Percentiles rank a stretch among this genome's conserved stretches.
These are phyloP conservation scores for Fusarium sambucinum DNA, from an alignment of 2,329 filamentous ascomycete species.

Conservation along the genomic window DNA sequence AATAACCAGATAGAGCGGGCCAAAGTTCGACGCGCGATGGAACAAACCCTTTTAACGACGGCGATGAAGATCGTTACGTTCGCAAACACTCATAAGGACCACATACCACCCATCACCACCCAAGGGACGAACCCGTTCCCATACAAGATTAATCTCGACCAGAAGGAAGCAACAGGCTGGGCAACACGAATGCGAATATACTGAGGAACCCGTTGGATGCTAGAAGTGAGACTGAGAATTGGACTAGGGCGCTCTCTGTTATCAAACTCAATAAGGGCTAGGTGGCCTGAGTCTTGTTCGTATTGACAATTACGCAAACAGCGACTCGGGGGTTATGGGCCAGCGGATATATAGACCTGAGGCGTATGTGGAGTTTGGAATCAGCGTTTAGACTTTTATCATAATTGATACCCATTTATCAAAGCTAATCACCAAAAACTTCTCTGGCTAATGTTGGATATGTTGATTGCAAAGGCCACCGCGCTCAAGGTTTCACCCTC, in stretches of 20 bases:
- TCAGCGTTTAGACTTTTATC: conserved; percentile 15
- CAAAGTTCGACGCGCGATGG: conserved; percentile 91
- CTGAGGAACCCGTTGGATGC: conserved; percentile 48
- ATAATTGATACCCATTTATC: conserved; percentile 45
- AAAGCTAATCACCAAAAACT: conserved; percentile 1
- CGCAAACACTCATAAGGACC: conserved; percentile 90
- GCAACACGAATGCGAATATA: conserved; percentile 83
- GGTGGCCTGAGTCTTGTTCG: background rate
- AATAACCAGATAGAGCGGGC: conserved; percentile 72
- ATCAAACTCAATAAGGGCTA: background rate
- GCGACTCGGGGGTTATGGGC: background rate
- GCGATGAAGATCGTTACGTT: conserved; percentile 90
- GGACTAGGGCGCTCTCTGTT: background rate
- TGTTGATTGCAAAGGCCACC: background rate
- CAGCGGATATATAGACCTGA: conserved; percentile 15
- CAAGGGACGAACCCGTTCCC: conserved; percentile 95
- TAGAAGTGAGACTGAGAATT: background rate
- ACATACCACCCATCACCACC: conserved; percentile 96
- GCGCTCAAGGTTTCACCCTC: conserved; percentile 3
- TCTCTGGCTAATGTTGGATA: too few species aligned
- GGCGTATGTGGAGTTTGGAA: conserved; percentile 38
- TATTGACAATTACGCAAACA: background rate
- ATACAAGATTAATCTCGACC: conserved; percentile 91
- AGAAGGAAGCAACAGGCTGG: conserved; percentile 79
- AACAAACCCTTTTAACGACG: conserved; percentile 86